Evolutionary conservation across 2,329 filamentous ascomycete genomes (phyloP).

Genomic region (Neopestalotiopsis sp.): DNA sequence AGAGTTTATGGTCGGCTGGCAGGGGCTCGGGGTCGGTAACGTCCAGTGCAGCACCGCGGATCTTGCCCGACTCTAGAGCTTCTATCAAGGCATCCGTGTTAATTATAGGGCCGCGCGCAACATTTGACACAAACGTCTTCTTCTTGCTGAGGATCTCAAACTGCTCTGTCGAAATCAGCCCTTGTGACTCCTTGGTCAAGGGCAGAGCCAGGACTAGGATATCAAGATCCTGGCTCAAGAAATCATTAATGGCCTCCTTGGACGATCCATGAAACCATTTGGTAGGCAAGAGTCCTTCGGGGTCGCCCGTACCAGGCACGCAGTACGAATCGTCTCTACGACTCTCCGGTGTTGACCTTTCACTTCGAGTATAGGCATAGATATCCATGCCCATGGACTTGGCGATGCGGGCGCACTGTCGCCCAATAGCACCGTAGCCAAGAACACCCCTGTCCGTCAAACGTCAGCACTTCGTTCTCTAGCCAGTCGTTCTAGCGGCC

Average conservation of each 20-base stretch:
- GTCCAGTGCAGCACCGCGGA: conserved; percentile 67
- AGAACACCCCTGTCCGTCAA: conserved; percentile 39
- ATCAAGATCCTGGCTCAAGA: conserved; percentile 47
- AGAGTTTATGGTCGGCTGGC: conserved; percentile 64
- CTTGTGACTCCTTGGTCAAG: conserved; percentile 42
- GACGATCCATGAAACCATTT: conserved; percentile 46
- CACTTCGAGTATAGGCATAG: conserved; percentile 69
- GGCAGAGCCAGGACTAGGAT: conserved; percentile 47
- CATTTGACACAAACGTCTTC: conserved; percentile 65
- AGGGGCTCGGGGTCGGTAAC: conserved; percentile 74
- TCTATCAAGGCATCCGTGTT: conserved; percentile 54
- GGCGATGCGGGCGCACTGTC: conserved; percentile 51
- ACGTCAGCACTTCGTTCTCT: not conserved
- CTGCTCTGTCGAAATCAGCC: conserved; percentile 47
- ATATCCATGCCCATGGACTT: conserved; percentile 69
- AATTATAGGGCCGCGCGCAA: conserved; percentile 55
- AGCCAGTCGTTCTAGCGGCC: not conserved
- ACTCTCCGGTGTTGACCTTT: conserved; percentile 63
- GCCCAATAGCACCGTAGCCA: conserved; percentile 50
- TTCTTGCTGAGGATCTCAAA: conserved; percentile 40
- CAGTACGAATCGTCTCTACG: conserved; percentile 65
- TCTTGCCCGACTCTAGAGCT: conserved; percentile 49
- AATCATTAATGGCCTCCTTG: conserved; percentile 40
- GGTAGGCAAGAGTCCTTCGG: conserved; percentile 43
- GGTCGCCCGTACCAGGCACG: conserved; percentile 63